These are phyloP conservation scores for Cordyceps javanica DNA, from an alignment of 2,329 filamentous ascomycete species.

Conservation along the genomic window DNA sequence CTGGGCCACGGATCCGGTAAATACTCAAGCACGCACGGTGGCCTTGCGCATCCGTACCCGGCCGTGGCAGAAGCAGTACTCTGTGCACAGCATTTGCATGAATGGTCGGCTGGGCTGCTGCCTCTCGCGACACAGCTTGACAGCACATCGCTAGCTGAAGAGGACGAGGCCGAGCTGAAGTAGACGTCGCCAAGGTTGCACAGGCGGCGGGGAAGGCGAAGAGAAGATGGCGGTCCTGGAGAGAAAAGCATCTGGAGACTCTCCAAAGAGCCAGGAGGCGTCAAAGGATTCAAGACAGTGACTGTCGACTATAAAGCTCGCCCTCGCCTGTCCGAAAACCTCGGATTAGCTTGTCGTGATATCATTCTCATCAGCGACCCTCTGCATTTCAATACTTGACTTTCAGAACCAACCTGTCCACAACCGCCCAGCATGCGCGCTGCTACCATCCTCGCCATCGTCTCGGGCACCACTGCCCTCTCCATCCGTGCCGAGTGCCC, in stretches of 20 bases:
- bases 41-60: neutral
- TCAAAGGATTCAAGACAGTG: neutral
- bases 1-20: neutral
- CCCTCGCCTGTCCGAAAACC: neutral
- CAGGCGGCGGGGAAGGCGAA: neutral
- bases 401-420: neutral
- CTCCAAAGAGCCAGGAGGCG: neutral
- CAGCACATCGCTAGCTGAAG: neutral
- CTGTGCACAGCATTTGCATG: neutral
- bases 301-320: neutral
- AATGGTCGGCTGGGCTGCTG: too few species aligned
- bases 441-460: constrained; percentile 6
- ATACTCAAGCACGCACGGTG: neutral
- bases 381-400: neutral
- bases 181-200: neutral
- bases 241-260: neutral
- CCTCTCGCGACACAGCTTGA: neutral
- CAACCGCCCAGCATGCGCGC: constrained; percentile 2
- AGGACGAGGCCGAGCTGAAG: neutral
- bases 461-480: constrained; percentile 8
- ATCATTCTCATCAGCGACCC: neutral
- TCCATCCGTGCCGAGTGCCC: constrained; percentile 10
- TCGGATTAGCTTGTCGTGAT: neutral
- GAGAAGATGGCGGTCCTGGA: neutral
- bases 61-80: neutral